phyloP scores from a whole-genome alignment of 306 rosid genomes.

The Dalbergia cultrata region DNA sequence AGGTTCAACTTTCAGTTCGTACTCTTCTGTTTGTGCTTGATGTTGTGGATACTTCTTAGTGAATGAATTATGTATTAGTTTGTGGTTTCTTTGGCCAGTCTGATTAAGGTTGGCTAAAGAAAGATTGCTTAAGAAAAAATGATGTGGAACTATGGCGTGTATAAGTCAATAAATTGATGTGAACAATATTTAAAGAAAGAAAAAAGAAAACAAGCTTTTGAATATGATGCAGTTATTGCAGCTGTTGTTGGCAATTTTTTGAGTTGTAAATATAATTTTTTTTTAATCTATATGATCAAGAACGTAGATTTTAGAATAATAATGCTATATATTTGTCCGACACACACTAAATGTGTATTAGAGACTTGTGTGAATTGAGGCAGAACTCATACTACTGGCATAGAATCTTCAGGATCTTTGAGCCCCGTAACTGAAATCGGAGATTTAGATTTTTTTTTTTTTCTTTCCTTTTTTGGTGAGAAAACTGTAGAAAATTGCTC shows the following conservation, averaged over 20 bases:
- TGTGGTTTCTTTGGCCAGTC: background rate
- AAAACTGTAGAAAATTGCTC: too few relatives aligned
- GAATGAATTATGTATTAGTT: too few relatives aligned
- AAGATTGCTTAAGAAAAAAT: background rate
- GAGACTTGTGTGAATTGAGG: constrained; percentile 12
- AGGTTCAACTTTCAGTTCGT: background rate
- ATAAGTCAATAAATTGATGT: background rate
- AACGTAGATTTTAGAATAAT: background rate
- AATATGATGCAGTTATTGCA: background rate
- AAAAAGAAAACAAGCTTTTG: background rate
- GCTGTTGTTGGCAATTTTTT: background rate
- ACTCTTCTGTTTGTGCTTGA: background rate
- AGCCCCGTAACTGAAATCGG: too few relatives aligned
- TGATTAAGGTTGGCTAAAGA: background rate
- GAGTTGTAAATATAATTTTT: background rate
- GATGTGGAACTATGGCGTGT: background rate
- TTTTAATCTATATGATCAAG: background rate
- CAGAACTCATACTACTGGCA: background rate
- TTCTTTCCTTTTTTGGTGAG: too few relatives aligned
- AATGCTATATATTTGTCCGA: background rate
- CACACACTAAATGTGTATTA: background rate
- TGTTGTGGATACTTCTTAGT: too few relatives aligned
- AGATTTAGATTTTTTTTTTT: too few relatives aligned
- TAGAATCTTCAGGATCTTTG: too few relatives aligned
- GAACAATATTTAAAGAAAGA: background rate